These are phyloP conservation scores for Backusella psychrophila DNA, from an alignment of 192 early-diverging fungal species.

Conservation along the genomic window DNA sequence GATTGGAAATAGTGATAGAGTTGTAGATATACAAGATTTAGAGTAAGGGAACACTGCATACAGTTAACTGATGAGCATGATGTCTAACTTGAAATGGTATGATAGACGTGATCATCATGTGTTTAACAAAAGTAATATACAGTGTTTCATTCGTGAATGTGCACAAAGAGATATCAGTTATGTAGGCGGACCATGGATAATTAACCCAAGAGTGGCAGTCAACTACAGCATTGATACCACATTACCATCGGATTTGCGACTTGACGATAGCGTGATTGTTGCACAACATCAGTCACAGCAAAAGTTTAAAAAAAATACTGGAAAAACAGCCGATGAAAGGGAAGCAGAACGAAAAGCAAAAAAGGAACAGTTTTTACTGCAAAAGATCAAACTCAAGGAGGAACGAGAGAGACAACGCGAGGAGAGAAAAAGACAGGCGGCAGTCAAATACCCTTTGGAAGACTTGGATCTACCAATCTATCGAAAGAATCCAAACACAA, in stretches of 20 bases:
- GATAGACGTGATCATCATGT: conserved; percentile 46
- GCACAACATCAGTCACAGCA: not conserved
- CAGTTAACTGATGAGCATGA: not conserved
- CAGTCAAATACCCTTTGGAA: conserved; percentile 81
- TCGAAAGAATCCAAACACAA: conserved; percentile 31
- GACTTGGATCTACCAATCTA: conserved; percentile 69
- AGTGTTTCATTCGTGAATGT: conserved; percentile 67
- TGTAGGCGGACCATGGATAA: conserved; percentile 59
- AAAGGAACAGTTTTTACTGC: conserved; percentile 37
- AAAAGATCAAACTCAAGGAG: conserved; percentile 27
- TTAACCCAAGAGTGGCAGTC: conserved; percentile 44
- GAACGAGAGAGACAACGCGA: conserved; percentile 34
- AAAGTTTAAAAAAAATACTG: not conserved
- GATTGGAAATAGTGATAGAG: not conserved
- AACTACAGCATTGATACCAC: conserved; percentile 34
- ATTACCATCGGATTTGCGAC: conserved; percentile 39
- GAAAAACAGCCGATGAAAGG: conserved; percentile 15
- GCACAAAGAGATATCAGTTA: conserved; percentile 54
- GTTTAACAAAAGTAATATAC: conserved; percentile 64
- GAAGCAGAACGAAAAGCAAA: conserved; percentile 27
- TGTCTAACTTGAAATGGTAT: not conserved
- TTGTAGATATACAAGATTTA: not conserved
- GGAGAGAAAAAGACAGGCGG: conserved; percentile 33
- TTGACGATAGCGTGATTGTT: not conserved
- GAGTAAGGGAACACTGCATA: not conserved